Percentiles rank a stretch among this genome's conserved stretches.
These are phyloP conservation scores for Backusella westeae DNA, from an alignment of 192 early-diverging fungal species.

Conservation along the genomic window DNA sequence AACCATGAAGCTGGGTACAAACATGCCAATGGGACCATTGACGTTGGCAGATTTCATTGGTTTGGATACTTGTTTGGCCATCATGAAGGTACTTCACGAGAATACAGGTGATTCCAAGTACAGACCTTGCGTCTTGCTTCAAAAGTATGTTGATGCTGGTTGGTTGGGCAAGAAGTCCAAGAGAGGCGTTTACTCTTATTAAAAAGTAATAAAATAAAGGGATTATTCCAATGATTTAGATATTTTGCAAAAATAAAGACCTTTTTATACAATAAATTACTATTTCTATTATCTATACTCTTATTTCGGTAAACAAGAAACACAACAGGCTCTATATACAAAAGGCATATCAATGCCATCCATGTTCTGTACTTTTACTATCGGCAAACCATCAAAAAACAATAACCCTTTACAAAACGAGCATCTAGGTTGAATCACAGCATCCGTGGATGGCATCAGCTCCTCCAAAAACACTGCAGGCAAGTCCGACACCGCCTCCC, in stretches of 20 bases:
- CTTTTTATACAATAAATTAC: not conserved
- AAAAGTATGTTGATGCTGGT: conserved; percentile 95
- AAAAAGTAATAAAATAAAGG: not conserved
- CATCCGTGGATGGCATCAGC: not conserved
- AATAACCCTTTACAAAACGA: not conserved
- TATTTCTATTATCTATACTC: not conserved
- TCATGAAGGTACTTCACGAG: conserved; percentile 91
- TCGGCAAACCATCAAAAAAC: not conserved
- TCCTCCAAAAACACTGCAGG: not conserved
- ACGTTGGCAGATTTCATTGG: conserved; percentile 98
- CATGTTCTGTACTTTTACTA: not conserved
- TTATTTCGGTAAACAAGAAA: not conserved
- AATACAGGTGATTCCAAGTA: conserved; percentile 95
- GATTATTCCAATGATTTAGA: not conserved
- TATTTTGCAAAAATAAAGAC: not conserved
- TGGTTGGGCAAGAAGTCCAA: conserved; percentile 93
- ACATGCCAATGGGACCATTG: conserved; percentile 97
- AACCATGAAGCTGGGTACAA: conserved; percentile 97
- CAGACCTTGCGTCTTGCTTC: conserved; percentile 86
- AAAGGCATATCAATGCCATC: not conserved
- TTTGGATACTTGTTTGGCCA: conserved; percentile 95
- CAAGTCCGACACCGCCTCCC: not conserved
- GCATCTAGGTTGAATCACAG: not conserved
- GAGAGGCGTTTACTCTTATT: conserved; percentile 88
- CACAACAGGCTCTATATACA: conserved; percentile 9